phyloP scores from a whole-genome alignment of 129 eudicot species.

The Dittrichia graveolens region DNA sequence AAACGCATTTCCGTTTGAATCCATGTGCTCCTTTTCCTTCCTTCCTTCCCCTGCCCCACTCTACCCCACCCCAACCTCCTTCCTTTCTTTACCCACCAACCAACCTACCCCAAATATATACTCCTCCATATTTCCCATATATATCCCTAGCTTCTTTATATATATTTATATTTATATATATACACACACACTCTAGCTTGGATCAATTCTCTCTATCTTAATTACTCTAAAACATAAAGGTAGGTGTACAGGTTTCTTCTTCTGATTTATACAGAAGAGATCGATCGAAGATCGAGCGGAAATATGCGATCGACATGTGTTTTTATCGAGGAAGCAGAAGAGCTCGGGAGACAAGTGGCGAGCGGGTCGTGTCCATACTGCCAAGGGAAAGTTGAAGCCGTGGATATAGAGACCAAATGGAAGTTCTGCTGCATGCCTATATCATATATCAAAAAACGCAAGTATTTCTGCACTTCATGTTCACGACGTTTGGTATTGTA shows the following conservation, averaged over 20 bases:
- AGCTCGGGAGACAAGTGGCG: slow-evolving; percentile 42
- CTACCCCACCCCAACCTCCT: slow-evolving; percentile 8
- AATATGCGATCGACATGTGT: slow-evolving; percentile 30
- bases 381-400: slow-evolving; percentile 44
- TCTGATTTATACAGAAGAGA: not conserved
- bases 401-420: slow-evolving; percentile 43
- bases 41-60: not conserved
- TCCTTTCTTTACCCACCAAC: not conserved
- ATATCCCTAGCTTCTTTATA: too few species aligned
- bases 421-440: slow-evolving; percentile 39
- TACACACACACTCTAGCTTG: not conserved
- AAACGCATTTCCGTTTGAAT: not conserved
- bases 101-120: slow-evolving; percentile 34
- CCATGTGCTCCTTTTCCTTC: not conserved
- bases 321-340: slow-evolving; percentile 35
- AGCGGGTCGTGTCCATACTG: slow-evolving; percentile 46
- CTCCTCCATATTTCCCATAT: slow-evolving; percentile 1
- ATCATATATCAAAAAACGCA: slow-evolving; percentile 45
- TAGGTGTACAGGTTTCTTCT: not conserved
- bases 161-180: slow-evolving; percentile 17
- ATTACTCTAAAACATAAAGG: not conserved
- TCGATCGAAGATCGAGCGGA: not conserved
- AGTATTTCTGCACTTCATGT: slow-evolving; percentile 45
- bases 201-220: not conserved
- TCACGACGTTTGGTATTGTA: slow-evolving; percentile 47